phyloP scores from a whole-genome alignment of 805 yeast species.

The Candida khao-thaluensis region DNA sequence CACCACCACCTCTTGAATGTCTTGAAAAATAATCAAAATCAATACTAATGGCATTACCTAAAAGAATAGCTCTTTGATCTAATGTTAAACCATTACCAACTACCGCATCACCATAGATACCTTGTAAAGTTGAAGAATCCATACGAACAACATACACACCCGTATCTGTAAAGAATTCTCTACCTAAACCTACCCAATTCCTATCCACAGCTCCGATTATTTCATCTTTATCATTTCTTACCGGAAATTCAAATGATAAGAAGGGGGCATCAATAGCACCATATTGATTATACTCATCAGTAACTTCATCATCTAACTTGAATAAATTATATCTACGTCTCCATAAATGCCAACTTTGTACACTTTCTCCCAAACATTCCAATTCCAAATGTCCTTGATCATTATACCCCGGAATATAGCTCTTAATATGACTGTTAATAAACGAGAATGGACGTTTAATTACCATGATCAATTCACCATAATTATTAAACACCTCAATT shows the following conservation, averaged over 20 bases:
- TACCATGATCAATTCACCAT: conserved; percentile 59
- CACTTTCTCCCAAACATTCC: conserved; percentile 73
- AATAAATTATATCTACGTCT: conserved; percentile 84
- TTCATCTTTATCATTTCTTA: conserved; percentile 53
- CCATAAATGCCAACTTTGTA: conserved; percentile 96
- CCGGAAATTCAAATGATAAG: conserved; percentile 82
- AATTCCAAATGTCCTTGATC: conserved; percentile 34
- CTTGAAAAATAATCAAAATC: conserved; percentile 98
- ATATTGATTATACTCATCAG: conserved; percentile 65
- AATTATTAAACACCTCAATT: conserved; percentile 66
- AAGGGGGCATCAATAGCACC: conserved; percentile 88
- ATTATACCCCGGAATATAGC: conserved; percentile 56
- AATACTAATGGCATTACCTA: conserved; percentile 86
- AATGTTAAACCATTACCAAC: conserved; percentile 54
- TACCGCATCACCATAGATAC: conserved; percentile 51
- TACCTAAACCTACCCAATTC: conserved; percentile 92
- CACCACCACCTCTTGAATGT: conserved; percentile 61
- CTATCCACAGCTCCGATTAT: conserved; percentile 80
- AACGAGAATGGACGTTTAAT: conserved; percentile 82
- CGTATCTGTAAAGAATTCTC: conserved; percentile 92
- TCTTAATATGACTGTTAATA: conserved; percentile 84
- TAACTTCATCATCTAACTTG: conserved; percentile 40
- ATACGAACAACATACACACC: conserved; percentile 87
- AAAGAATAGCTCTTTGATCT: conserved; percentile 80
- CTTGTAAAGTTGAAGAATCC: conserved; percentile 69